A percentile compares a stretch with the other conserved stretches of the same genome.
Conservation (phyloP, 1,284 basidiomycete genomes). For the Thelephora terrestris region DNA sequence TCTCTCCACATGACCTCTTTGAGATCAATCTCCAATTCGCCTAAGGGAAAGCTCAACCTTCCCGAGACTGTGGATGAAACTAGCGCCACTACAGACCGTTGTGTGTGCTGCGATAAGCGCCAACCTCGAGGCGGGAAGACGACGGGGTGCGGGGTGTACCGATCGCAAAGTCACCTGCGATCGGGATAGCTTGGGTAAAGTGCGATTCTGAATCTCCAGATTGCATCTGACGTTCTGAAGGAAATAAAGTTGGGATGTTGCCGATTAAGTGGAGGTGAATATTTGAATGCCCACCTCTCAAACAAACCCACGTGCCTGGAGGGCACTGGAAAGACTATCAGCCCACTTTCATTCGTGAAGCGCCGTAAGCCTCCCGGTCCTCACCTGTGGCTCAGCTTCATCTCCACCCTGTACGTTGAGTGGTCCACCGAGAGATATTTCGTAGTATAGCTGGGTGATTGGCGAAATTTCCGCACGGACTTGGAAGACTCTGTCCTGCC, state of each 20-base stretch:
- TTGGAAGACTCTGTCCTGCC: slow-evolving; percentile 14
- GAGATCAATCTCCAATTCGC: too few species aligned
- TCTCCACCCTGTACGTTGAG: slow-evolving; percentile 7
- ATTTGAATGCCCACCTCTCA: slow-evolving; percentile 20
- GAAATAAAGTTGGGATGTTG: not conserved
- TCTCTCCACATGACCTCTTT: too few species aligned
- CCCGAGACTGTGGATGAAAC: not conserved
- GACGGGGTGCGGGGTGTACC: slow-evolving; percentile 8
- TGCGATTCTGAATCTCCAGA: slow-evolving; percentile 23
- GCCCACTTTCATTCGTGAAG: not conserved
- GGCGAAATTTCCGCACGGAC: slow-evolving; percentile 20
- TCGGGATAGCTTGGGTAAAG: slow-evolving; percentile 31
- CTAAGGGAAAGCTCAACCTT: too few species aligned
- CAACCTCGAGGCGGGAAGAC: slow-evolving; percentile 4
- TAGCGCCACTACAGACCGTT: slow-evolving; percentile 9
- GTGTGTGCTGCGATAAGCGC: slow-evolving; percentile 8
- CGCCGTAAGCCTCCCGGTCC: slow-evolving; percentile 20
- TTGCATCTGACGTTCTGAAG: too few species aligned
- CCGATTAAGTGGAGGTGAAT: not conserved
- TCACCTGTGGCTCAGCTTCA: slow-evolving; percentile 13
- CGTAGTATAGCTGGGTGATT: slow-evolving; percentile 22
- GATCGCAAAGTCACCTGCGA: slow-evolving; percentile 18
- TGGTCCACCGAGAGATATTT: slow-evolving; percentile 19
- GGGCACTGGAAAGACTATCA: slow-evolving; percentile 18
- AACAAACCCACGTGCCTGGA: slow-evolving; percentile 26